Evolutionary conservation across 768 basidiomycete genomes (phyloP).

Genomic region (Neoboletus magnificus): DNA sequence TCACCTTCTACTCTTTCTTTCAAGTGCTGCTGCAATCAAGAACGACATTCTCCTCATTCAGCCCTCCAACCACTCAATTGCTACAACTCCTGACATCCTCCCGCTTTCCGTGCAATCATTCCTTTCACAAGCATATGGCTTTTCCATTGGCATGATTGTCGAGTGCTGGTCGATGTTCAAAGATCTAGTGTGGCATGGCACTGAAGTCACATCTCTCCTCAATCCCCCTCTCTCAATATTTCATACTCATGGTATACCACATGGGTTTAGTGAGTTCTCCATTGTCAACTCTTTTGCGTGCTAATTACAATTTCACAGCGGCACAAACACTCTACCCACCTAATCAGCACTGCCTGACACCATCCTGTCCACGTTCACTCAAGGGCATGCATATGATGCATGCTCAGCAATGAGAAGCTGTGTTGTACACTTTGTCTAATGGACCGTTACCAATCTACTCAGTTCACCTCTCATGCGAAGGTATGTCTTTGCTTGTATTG

Average conservation of each 20-base stretch:
- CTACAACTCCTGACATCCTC: background rate
- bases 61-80: background rate
- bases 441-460: background rate
- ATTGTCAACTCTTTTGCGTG: too few species aligned
- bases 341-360: background rate
- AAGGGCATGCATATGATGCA: slow-evolving; percentile 6
- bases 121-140: background rate
- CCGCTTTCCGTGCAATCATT: background rate
- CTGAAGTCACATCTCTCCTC: background rate
- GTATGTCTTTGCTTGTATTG: too few species aligned
- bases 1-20: background rate
- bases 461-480: background rate
- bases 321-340: background rate
- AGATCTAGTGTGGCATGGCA: background rate
- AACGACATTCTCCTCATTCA: slow-evolving; percentile 2
- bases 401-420: background rate
- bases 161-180: background rate
- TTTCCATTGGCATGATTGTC: background rate
- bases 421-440: background rate
- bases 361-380: background rate
- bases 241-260: background rate
- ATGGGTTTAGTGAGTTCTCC: background rate
- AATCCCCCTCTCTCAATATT: background rate
- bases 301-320: too few species aligned
- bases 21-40: background rate